A percentile compares a stretch with the other conserved stretches of the same genome.
Conservation (phyloP, 495 filamentous ascomycete species). For the Penicillium maclennaniae region DNA sequence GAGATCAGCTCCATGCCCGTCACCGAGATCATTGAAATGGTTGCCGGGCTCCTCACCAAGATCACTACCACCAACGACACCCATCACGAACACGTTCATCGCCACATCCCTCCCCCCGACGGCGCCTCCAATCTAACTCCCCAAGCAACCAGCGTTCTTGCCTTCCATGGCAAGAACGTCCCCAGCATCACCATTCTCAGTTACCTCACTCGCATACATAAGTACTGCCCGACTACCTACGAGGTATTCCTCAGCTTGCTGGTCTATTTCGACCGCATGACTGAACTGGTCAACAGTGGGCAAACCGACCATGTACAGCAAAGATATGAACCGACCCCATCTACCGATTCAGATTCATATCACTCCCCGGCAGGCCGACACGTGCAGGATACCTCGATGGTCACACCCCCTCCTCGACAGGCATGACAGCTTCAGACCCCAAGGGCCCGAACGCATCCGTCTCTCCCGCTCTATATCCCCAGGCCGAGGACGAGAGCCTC, state of each 20-base stretch:
- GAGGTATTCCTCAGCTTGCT: slow-evolving; percentile 94
- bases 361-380: slow-evolving; percentile 12
- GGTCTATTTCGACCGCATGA: slow-evolving; percentile 99
- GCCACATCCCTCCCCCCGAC: slow-evolving; percentile 64
- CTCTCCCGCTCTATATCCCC: slow-evolving; percentile 33
- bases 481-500: slow-evolving; percentile 55
- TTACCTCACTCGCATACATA: slow-evolving; percentile 95
- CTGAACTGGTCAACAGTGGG: slow-evolving; percentile 86
- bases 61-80: slow-evolving; percentile 96
- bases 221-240: slow-evolving; percentile 98
- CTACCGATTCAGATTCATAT: not conserved
- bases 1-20: slow-evolving; percentile 99
- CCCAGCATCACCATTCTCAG: slow-evolving; percentile 95
- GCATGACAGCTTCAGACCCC: slow-evolving; percentile 33
- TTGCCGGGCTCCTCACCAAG: slow-evolving; percentile 94
- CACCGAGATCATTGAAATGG: slow-evolving; percentile 98
- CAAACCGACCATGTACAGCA: slow-evolving; percentile 46
- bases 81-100: slow-evolving; percentile 79
- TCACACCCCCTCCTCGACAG: slow-evolving; percentile 35
- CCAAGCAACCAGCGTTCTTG: slow-evolving; percentile 85
- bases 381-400: slow-evolving; percentile 29
- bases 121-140: slow-evolving; percentile 63
- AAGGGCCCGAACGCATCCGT: slow-evolving; percentile 30
- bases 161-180: slow-evolving; percentile 99
- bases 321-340: slow-evolving; percentile 20